phyloP scores from a whole-genome alignment of 2,329 filamentous ascomycete species.

The Xylariaceae sp. region DNA sequence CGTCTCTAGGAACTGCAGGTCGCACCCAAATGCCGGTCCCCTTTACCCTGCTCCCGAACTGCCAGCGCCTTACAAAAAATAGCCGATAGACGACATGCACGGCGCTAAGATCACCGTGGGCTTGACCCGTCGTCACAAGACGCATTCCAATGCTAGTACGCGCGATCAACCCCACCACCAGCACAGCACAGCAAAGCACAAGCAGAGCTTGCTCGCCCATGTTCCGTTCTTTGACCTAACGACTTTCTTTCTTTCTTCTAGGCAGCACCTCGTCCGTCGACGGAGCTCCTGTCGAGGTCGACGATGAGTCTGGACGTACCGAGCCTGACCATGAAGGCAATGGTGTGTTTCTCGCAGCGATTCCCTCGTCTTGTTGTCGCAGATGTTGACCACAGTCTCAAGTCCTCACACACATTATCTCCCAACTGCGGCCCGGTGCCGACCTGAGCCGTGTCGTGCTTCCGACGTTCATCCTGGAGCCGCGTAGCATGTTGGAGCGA shows the following conservation, averaged over 20 bases:
- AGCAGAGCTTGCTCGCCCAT: neutral
- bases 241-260: conserved; percentile 6
- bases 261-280: conserved; percentile 46
- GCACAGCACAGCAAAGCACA: neutral
- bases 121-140: conserved; percentile 27
- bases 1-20: neutral
- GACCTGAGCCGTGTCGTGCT: conserved; percentile 91
- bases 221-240: conserved; percentile 4
- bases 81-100: conserved; percentile 22
- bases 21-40: neutral
- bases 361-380: neutral
- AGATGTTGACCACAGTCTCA: conserved; percentile 20
- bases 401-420: conserved; percentile 97
- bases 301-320: conserved; percentile 74
- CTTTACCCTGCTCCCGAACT: neutral
- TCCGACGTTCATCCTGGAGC: conserved; percentile 96
- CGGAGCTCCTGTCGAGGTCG: conserved; percentile 44
- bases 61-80: neutral
- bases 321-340: conserved; percentile 95
- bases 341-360: conserved; percentile 52
- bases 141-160: conserved; percentile 30
- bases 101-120: conserved; percentile 27
- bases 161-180: neutral
- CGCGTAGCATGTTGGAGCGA: conserved; percentile 93
- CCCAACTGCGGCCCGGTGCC: conserved; percentile 88